These are phyloP conservation scores for Trametes gibbosa DNA, from an alignment of 768 basidiomycete species.

Conservation along the genomic window DNA sequence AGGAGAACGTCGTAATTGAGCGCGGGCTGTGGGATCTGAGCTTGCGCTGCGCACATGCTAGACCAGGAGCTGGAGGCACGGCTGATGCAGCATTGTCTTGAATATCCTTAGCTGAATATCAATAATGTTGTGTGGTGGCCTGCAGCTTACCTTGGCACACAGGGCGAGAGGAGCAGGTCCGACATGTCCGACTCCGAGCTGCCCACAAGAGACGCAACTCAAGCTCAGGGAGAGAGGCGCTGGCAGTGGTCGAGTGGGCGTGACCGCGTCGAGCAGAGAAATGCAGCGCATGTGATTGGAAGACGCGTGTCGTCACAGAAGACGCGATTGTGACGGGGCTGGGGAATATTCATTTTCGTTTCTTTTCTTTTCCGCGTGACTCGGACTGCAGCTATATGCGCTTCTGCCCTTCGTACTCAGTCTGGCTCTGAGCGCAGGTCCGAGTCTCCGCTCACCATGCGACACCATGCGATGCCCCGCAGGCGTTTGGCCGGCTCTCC, in stretches of 20 bases:
- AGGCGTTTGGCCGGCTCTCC: not conserved
- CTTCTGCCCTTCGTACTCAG: no score
- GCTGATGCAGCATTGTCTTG: no score
- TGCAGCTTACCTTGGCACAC: no score
- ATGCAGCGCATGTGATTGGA: conserved; percentile 4
- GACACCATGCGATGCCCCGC: conserved; percentile 1
- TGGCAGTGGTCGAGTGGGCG: not conserved
- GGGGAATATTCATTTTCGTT: not conserved
- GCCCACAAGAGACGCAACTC: no score
- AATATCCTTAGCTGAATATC: no score
- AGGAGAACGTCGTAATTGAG: not conserved
- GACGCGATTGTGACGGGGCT: not conserved
- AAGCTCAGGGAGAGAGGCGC: not conserved
- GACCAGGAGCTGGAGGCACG: no score
- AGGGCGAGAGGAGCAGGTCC: no score
- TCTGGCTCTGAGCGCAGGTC: conserved; percentile 9
- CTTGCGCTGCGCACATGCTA: no score
- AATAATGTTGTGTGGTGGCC: no score
- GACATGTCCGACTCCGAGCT: no score
- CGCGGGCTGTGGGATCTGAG: not conserved
- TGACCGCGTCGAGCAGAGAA: not conserved
- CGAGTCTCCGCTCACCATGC: conserved; percentile 5
- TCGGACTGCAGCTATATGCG: conserved; percentile 3
- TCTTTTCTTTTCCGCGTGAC: conserved; percentile 9
- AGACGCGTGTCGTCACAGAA: conserved; percentile 6